Percentiles rank a stretch among this genome's conserved stretches.
phyloP scores from a whole-genome alignment of 306 rosid genomes.

The Cicer judaicum region DNA sequence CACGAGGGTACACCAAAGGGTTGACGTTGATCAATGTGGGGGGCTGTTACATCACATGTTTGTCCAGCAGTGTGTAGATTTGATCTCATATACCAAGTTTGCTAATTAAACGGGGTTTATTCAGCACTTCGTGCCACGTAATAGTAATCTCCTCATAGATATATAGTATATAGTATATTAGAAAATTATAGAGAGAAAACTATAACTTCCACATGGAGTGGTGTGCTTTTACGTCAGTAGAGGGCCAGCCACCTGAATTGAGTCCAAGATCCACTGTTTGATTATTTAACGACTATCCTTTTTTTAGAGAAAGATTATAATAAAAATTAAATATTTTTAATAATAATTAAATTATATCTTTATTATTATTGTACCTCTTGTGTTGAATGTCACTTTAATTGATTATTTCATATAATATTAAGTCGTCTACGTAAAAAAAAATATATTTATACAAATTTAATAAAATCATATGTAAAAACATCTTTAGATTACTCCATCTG shows the following conservation, averaged over 20 bases:
- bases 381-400: too few relatives aligned
- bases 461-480: too few relatives aligned
- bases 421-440: too few relatives aligned
- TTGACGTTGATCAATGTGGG: neutral
- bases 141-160: neutral
- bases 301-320: too few relatives aligned
- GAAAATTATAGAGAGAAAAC: neutral
- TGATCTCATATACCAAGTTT: neutral
- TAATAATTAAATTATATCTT: too few relatives aligned
- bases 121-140: too few relatives aligned
- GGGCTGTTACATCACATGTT: slow-evolving; percentile 33
- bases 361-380: too few relatives aligned
- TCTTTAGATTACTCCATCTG: too few relatives aligned
- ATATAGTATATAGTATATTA: neutral
- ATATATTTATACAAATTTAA: too few relatives aligned
- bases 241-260: neutral
- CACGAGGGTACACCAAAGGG: neutral
- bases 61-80: neutral
- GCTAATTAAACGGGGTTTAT: neutral
- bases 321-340: too few relatives aligned
- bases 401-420: too few relatives aligned
- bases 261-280: neutral
- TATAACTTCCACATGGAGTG: slow-evolving; percentile 8
- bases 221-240: neutral
- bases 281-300: too few relatives aligned